Evolutionary conservation across 768 basidiomycete species (phyloP).

Genomic region (Antrodiella citrinella): DNA sequence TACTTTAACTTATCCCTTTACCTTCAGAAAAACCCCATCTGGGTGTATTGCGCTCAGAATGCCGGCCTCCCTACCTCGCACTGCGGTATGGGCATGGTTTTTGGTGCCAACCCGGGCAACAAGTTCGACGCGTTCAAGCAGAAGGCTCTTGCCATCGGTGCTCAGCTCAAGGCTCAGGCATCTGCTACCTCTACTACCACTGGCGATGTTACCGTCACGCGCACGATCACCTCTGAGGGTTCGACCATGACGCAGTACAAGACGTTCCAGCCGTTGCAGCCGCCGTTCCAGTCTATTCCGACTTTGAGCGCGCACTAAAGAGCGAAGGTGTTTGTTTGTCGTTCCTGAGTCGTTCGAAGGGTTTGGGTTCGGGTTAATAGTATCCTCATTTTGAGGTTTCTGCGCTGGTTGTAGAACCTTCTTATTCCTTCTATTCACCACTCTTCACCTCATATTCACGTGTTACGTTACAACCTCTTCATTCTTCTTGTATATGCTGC

Average conservation of each 20-base stretch:
- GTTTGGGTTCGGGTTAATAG: not conserved
- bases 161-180: constrained; percentile 6
- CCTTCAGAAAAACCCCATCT: constrained; percentile 16
- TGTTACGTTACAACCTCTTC: not conserved
- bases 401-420: not conserved
- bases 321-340: too few species aligned
- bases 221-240: not conserved
- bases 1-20: not conserved
- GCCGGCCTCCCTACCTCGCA: constrained; percentile 8
- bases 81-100: constrained; percentile 21
- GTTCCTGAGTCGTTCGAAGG: not conserved
- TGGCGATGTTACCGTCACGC: too few species aligned
- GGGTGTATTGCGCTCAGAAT: constrained; percentile 18
- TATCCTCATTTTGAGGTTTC: not conserved
- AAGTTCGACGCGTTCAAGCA: constrained; percentile 45
- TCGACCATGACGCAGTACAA: not conserved
- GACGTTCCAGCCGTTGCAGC: not conserved
- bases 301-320: too few species aligned
- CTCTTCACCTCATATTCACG: too few species aligned
- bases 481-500: not conserved
- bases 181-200: not conserved
- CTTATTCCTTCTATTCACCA: not conserved
- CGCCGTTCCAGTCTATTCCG: too few species aligned
- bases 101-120: constrained; percentile 10
- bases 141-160: constrained; percentile 42